Evolutionary conservation across 495 filamentous ascomycete species (phyloP).

Genomic region (Aspergillus kassunensis): DNA sequence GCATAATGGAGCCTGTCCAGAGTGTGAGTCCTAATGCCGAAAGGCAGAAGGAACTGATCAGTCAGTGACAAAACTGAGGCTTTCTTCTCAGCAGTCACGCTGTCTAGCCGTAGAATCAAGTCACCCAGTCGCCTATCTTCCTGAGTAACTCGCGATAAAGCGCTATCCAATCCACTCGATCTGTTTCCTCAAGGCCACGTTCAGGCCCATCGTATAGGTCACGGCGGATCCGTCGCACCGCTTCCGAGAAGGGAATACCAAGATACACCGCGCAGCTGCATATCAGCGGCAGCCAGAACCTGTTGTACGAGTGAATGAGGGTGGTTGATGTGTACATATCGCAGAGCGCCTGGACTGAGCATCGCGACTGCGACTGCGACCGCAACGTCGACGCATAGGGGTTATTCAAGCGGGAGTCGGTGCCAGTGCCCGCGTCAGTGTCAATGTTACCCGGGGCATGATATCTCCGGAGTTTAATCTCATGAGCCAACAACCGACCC

Average conservation of each 20-base stretch:
- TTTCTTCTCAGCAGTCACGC: too few species aligned
- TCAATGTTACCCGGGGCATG: too few species aligned
- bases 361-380: background rate
- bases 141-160: background rate
- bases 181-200: too few species aligned
- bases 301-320: constrained; percentile 13
- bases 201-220: background rate
- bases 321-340: constrained; percentile 8
- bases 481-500: constrained; percentile 9
- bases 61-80: too few species aligned
- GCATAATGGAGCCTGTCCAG: too few species aligned
- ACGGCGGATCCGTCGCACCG: constrained; percentile 1
- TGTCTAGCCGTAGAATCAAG: background rate
- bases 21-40: too few species aligned
- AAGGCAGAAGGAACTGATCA: too few species aligned
- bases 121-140: background rate
- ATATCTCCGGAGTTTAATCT: background rate
- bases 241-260: constrained; percentile 11
- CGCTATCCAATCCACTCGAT: background rate
- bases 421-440: too few species aligned
- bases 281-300: constrained; percentile 20
- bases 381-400: too few species aligned
- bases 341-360: background rate
- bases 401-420: background rate
- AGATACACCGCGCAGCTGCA: constrained; percentile 17